Evolutionary conservation across 164 flowering plant species (phyloP).

Genomic region (Kalanchoe fedtschenkoi): DNA sequence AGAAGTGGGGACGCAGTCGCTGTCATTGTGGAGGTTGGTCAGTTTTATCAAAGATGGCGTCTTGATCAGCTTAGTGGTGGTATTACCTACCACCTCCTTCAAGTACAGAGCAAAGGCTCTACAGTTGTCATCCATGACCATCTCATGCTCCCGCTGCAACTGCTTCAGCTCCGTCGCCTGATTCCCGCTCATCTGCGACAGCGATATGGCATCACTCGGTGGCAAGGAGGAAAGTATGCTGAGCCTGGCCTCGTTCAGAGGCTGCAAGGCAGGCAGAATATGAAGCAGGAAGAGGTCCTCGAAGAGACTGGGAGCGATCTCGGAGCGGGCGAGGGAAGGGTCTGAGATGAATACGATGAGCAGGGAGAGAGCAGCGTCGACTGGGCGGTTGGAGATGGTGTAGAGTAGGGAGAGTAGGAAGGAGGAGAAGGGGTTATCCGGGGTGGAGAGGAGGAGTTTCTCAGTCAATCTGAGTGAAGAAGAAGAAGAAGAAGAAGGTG

Average conservation of each 20-base stretch:
- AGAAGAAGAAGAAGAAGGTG: slow-evolving; percentile 17
- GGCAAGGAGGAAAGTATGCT: slow-evolving; percentile 23
- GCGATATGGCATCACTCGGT: slow-evolving; percentile 18
- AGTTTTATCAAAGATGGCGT: slow-evolving; percentile 31
- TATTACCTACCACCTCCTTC: slow-evolving; percentile 26
- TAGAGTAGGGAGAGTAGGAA: slow-evolving; percentile 42
- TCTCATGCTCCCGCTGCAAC: slow-evolving; percentile 46
- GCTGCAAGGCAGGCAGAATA: slow-evolving; percentile 34
- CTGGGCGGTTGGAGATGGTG: slow-evolving; percentile 22
- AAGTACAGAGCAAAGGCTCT: slow-evolving; percentile 33
- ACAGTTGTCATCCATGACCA: slow-evolving; percentile 50
- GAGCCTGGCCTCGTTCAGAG: slow-evolving; percentile 31
- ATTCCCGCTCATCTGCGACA: slow-evolving; percentile 44
- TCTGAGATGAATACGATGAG: slow-evolving; percentile 33
- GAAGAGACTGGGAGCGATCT: slow-evolving; percentile 43
- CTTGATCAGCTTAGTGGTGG: slow-evolving; percentile 12
- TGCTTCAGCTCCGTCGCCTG: slow-evolving; percentile 43
- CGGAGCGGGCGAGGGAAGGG: slow-evolving; percentile 46
- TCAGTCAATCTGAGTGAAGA: slow-evolving; percentile 44
- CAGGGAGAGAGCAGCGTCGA: slow-evolving; percentile 30
- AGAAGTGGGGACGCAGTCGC: slow-evolving; percentile 10
- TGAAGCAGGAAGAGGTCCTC: slow-evolving; percentile 45
- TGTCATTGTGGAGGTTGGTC: slow-evolving; percentile 1
- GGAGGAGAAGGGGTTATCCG: slow-evolving; percentile 24
- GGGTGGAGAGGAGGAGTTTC: slow-evolving; percentile 32